Evolutionary conservation across 1,139 yeast genomes (phyloP).

Genomic region (Blastobotrys apis): DNA sequence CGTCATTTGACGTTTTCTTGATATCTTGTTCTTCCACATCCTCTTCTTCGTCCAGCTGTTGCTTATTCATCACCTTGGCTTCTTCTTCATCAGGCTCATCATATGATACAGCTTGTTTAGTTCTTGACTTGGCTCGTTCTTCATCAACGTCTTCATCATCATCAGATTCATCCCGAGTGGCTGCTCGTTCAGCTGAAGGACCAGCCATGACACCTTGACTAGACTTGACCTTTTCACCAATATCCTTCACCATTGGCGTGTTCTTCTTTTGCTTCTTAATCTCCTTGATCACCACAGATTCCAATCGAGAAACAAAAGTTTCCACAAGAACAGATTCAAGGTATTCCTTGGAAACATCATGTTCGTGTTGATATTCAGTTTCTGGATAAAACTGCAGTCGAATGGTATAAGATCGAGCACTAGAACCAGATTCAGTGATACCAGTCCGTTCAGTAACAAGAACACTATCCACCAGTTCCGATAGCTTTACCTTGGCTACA

Average conservation of each 20-base stretch:
- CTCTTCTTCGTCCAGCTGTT: constrained; percentile 37
- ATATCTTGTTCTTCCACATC: constrained; percentile 35
- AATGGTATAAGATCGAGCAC: constrained; percentile 71
- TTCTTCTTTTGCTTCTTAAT: constrained; percentile 64
- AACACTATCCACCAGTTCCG: constrained; percentile 85
- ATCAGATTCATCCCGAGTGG: constrained; percentile 25
- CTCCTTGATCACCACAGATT: constrained; percentile 70
- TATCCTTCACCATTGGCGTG: constrained; percentile 49
- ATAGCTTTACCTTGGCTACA: constrained; percentile 75
- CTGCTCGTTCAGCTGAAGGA: constrained; percentile 12
- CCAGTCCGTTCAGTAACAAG: constrained; percentile 81
- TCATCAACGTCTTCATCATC: constrained; percentile 62
- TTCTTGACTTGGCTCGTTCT: constrained; percentile 54
- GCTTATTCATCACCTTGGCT: constrained; percentile 77
- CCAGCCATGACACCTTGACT: constrained; percentile 19
- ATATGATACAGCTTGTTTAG: constrained; percentile 85
- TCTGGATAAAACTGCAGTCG: constrained; percentile 70
- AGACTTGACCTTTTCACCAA: constrained; percentile 59
- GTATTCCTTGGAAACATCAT: constrained; percentile 78
- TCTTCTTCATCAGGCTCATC: constrained; percentile 96
- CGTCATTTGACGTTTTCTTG: constrained; percentile 28
- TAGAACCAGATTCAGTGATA: constrained; percentile 46
- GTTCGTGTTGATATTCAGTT: constrained; percentile 77
- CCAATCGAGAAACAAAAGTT: constrained; percentile 66
- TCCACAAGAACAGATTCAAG: constrained; percentile 65